Evolutionary conservation across 106 monocot genomes (phyloP), one percentile per base, ranked within the genome.

Genomic region (Chionographis japonica): DNA sequence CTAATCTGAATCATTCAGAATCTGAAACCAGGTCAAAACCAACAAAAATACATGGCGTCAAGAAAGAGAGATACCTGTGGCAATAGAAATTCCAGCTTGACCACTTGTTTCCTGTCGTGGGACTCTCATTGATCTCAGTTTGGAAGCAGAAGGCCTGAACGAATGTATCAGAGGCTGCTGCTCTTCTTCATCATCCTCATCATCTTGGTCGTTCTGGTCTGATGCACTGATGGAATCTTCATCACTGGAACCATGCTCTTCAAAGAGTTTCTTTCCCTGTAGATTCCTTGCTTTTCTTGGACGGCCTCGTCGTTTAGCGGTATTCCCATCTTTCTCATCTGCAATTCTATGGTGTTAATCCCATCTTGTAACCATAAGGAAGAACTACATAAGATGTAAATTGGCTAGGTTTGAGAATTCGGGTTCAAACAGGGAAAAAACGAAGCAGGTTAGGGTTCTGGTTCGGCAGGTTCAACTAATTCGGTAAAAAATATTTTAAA

Each of bases 231-330:
- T 84, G 8, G 92, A 88, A 68, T 89, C 97, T 42, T 89, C 92
- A 43, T 88, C 95, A 55, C 95, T 89, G 16, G 88, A 80, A 37
- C 42, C 72, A 40, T 84, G 81, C 41, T 58, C 86, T 7, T 92
- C 82, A 70, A 97, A 92, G 18, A 97, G 89, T 65, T 89, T 97
- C 70, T 89, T 97, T 46, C 86, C 97, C 37, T 65, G 72, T 15
- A 84, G 11, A 67, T 87, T 85, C 54, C 37, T 75, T 38, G 52
- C 76, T 60, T 97, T 97, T 50, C 97, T 71, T 60, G 97, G 97
- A 12, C 97, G 86, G 0, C 97, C 97, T 72, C 97, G 75, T 7
- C 87, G 86, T 71, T 66, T 97, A 18, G 67, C 84, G 37, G 66
- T 20, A 15, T 76, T 76, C 20, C 66, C 80, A 46, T 97, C 97